Base-by-base conservation (phyloP, 768 basidiomycete species). In the Cystobasidium onofrii region DNA sequence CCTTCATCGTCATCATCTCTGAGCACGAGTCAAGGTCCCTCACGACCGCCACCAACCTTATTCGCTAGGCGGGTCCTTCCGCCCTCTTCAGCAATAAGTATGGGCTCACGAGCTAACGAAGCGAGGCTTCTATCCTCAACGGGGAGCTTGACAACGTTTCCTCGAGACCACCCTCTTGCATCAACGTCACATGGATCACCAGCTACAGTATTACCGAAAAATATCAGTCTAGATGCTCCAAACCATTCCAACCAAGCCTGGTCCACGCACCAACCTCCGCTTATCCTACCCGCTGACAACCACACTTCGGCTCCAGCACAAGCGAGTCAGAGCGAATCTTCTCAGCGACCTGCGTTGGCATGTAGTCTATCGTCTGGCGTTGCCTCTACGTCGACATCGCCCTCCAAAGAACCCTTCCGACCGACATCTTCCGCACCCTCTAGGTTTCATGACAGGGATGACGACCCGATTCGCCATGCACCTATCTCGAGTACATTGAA, bases 321-420 rank as follows among this genome's bases (percentile, higher is more conserved):
- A 50, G 12, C 46, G 12, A 50, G 46, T 55, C 54, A 60, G 33
- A 29, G 4, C 57, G 57, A 60, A 29, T 10, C 29, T 25, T 4
- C 6, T 1, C 6, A 27, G 15, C 57, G 57, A 13, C 57, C 57
- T 1, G 27, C 33, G 7, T 60, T 27, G 25, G 57, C 57, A 4
- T 29, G 17, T 29, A 29, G 17, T 12, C 9, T 15, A 12, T 7
- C 63, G 4, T 41, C 36, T 13, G 41, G 33, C 63, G 12, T 39
- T 64, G 15, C 63, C 15, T 54, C 50, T 15, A 23, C 65, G 4
- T 52, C 39, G 17, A 43, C 44, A 27, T 34, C 44, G 6, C 65
- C 65, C 25, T n/a, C 65, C 13, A 54, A 33, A 23, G 41, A 67
- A 29, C 65, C 44, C 23, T 67, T 67, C 44, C 13, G 44, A 43